A percentile compares a stretch with the other conserved stretches of the same genome.
These are phyloP conservation scores for Tetrapyrgos nigripes DNA, from an alignment of 1,284 basidiomycete species.

Conservation along the genomic window DNA sequence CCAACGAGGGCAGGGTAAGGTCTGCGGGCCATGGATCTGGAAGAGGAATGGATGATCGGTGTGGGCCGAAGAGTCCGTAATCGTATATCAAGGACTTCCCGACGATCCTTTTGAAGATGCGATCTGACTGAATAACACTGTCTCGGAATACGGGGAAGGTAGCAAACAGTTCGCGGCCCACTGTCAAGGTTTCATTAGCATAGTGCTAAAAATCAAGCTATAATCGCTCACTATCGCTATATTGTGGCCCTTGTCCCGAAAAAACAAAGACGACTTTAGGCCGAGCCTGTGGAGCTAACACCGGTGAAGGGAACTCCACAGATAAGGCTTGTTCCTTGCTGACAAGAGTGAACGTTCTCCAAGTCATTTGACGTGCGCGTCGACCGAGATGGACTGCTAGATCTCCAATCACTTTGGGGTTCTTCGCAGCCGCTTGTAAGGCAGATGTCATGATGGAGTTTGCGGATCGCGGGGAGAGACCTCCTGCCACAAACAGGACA, in stretches of 20 bases:
- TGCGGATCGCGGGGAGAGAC: conserved; percentile 40
- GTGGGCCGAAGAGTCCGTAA: conserved; percentile 13
- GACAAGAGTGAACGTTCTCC: conserved; percentile 35
- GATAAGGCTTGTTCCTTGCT: conserved; percentile 22
- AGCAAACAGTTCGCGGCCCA: conserved; percentile 43
- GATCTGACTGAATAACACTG: conserved; percentile 36
- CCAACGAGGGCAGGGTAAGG: conserved; percentile 43
- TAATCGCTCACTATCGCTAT: conserved; percentile 31
- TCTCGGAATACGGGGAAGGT: conserved; percentile 36
- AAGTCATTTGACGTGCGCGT: conserved; percentile 39
- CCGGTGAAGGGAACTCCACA: conserved; percentile 22
- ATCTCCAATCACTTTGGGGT: conserved; percentile 17
- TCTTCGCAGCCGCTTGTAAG: conserved; percentile 6
- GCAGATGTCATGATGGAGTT: conserved; percentile 23
- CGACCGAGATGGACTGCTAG: conserved; percentile 27
- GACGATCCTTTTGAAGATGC: conserved; percentile 23
- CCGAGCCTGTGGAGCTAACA: conserved; percentile 21
- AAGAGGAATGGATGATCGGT: conserved; percentile 22
- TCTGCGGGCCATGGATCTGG: conserved; percentile 38
- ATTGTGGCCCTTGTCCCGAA: conserved; percentile 42
- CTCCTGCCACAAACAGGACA: conserved; percentile 40
- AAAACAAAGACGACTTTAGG: conserved; percentile 40
- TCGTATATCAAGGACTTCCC: conserved; percentile 36
- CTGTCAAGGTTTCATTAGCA: conserved; percentile 17
- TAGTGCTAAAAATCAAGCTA: not conserved